These are phyloP conservation scores for Lachancea mirantina DNA, from an alignment of 805 yeast species.

Conservation along the genomic window DNA sequence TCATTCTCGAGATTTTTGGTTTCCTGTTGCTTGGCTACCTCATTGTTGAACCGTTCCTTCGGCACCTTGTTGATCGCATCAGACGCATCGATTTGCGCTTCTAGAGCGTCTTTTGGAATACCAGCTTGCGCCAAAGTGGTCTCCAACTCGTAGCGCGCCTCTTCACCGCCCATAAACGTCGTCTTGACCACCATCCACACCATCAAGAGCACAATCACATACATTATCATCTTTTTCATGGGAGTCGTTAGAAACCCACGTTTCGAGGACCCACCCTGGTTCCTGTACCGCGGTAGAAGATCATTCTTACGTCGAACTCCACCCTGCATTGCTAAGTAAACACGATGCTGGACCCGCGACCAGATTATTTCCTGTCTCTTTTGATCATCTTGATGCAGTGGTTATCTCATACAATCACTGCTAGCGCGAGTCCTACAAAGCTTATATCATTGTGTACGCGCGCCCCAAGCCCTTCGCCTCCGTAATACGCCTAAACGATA, in stretches of 20 bases:
- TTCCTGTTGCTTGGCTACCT: conserved; percentile 27
- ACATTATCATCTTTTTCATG: conserved; percentile 38
- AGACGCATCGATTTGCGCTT: conserved; percentile 18
- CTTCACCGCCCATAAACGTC: conserved; percentile 20
- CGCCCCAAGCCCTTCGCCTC: no score
- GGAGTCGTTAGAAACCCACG: conserved; percentile 38
- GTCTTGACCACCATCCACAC: conserved; percentile 31
- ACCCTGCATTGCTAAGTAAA: conserved; percentile 23
- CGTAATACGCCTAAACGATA: no score
- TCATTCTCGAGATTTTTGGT: conserved; percentile 23
- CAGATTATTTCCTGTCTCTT: no score
- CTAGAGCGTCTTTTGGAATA: conserved; percentile 7
- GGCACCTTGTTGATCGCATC: conserved; percentile 10
- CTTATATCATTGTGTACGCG: no score
- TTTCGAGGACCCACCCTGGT: conserved; percentile 18
- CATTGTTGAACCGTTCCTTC: conserved; percentile 25
- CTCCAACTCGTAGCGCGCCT: conserved; percentile 23
- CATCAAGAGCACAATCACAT: conserved; percentile 29
- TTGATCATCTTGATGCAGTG: no score
- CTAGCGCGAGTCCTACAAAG: no score
- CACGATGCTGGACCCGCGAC: no score
- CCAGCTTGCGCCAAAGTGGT: conserved; percentile 10
- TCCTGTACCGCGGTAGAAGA: conserved; percentile 36
- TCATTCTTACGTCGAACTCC: conserved; percentile 30
- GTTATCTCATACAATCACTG: no score